Conservation (phyloP, 2,329 filamentous ascomycete species). For the Keithomyces neogunnii region DNA sequence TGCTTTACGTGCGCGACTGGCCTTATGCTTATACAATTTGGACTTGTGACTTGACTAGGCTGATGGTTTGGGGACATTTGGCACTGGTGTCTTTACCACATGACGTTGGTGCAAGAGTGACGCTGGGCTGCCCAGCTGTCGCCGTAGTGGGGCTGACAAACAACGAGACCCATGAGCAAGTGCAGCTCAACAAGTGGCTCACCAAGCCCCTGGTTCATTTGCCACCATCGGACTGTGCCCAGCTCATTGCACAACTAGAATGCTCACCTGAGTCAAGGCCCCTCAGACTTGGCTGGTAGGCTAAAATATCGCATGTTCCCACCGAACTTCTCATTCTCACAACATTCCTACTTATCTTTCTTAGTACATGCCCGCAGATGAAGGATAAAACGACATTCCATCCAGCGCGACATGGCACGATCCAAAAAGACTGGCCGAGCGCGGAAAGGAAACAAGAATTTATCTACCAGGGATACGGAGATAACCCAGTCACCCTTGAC, state of each 20-base stretch:
- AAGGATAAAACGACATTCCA: no score
- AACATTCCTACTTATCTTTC: no score
- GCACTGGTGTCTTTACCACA: background rate
- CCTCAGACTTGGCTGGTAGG: no score
- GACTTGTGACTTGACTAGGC: background rate
- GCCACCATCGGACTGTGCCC: no score
- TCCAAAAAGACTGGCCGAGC: background rate
- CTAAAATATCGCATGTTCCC: no score
- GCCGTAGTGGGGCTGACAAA: background rate
- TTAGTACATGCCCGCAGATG: no score
- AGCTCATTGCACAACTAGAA: no score
- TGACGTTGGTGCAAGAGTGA: background rate
- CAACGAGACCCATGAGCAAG: background rate
- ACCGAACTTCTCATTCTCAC: no score
- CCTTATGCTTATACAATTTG: background rate
- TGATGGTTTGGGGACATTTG: background rate
- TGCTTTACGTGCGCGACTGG: background rate
- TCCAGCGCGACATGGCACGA: background rate
- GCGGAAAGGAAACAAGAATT: background rate
- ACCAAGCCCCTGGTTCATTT: slow-evolving; percentile 5
- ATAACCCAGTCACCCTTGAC: background rate
- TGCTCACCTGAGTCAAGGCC: no score
- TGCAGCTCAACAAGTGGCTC: background rate
- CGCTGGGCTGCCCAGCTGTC: background rate
- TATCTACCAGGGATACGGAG: background rate